Evolutionary conservation across 1,284 basidiomycete species (phyloP), one percentile per base, ranked within the genome.

Genomic region (Irpex sp.): DNA sequence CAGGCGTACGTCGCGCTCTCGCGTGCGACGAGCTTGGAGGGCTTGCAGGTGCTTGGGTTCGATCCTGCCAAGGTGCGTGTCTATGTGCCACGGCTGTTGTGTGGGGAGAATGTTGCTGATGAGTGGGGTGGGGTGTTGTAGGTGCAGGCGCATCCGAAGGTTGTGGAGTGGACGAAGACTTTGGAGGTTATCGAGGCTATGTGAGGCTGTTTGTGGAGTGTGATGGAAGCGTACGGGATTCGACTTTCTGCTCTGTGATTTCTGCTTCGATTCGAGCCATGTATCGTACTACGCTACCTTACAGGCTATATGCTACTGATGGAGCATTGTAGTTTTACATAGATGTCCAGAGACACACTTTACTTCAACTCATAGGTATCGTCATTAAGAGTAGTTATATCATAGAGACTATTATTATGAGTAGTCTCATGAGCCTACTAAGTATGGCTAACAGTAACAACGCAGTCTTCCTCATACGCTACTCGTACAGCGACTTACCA

Each of bases 1-100:
- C 67, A 81, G 86, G 94, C 93, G 2, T 98, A 98, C 73, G 95
- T 97, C 50, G 96, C 96, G 0, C 83, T 98, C 15, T 96, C 94
- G 7, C 89, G 96, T 54, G 96, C 96, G 4, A 97, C 94, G 0
- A 88, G 83, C 13, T 81, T 97, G 69, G 87, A 91, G 36, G 86
- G 90, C 0, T 79, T 98, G 35, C 91, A 98, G 74, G 91, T 98
- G 7, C 75, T 90, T 5, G 88, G 90, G 63, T 98, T 98, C 76
- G 79, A 88, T 68, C 76, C 86, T 0, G 77, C 76, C 49, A 95
- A 92, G 77, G 94, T 92, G n/a, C n/a, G 68, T 68, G 82, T 66
- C 8, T 2, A n/a, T 6, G 43, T 31, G 9, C 37, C n/a, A n/a
- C n/a, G n/a, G n/a, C n/a, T n/a, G n/a, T 51, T 21, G 5, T 21